Base-by-base conservation (phyloP, 192 early-diverging fungal species). In the Coemansia sp. region DNA sequence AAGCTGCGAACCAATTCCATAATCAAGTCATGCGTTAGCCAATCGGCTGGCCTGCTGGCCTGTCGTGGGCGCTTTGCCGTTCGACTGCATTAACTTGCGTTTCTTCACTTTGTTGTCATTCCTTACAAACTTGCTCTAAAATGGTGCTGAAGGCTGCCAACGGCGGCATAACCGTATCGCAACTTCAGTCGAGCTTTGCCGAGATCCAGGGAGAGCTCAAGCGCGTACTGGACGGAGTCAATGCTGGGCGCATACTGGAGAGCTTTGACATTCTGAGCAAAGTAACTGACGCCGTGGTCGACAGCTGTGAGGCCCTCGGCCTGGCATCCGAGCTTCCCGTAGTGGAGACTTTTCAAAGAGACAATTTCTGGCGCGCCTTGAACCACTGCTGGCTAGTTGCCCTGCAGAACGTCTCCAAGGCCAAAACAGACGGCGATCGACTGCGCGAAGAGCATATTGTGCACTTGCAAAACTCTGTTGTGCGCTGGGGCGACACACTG, bases 321-420 rank as follows among this genome's bases (percentile, higher is more conserved):
- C 63, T 89, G 26, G 82, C 85, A 0, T 84, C 86, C 6, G 87
- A 89, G 59, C 61, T 81, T 14, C 82, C 83, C 24, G 73, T 84
- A 29, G 81, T 83, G 7, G 82, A 84, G 38, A 72, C 83, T 1
- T 80, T 87, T 36, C 81, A 86, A 38, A 36, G 85, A 26, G 83
- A 86, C 63, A 83, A 84, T 24, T 90, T 90, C 67, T 90, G 89
- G 89, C 80, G 82, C 3, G 85, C 83, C 5, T 76, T 90, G 50
- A 90, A 90, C 70, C 86, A 87, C 56, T 89, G 87, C 62, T 90
- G 89, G 89, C 65, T 90, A 6, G 84, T 87, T 67, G 86, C 89
- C 4, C 68, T 90, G 36, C 79, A 84, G 19, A 85, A 87, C 37
- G 76, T 76, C 21, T 67, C 69, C 15, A 80, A 75, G 10, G 74